These are phyloP conservation scores for Lichtheimia ornata DNA, from an alignment of 371 early-diverging fungal genomes.

Conservation along the genomic window DNA sequence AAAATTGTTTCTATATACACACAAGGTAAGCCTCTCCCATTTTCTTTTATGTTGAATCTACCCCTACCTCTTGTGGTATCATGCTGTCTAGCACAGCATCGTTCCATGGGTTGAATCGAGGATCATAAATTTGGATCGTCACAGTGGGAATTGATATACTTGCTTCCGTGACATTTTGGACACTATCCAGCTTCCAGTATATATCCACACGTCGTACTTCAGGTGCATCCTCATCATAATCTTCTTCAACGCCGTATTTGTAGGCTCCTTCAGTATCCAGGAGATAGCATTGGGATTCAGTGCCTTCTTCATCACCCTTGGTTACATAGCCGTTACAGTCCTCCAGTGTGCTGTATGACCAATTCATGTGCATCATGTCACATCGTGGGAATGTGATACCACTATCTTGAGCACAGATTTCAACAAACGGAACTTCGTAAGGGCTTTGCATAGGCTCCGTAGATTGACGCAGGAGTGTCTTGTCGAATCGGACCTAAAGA, in stretches of 20 bases:
- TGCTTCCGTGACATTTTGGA: conserved; percentile 15
- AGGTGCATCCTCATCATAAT: conserved; percentile 9
- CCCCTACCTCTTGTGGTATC: conserved; percentile 28
- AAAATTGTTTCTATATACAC: conserved; percentile 3
- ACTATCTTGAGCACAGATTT: conserved; percentile 37
- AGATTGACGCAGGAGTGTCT: conserved; percentile 34
- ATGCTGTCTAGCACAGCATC: conserved; percentile 2
- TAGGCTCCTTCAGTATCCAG: conserved; percentile 26
- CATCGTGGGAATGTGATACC: conserved; percentile 26
- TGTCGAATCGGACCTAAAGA: conserved; percentile 29
- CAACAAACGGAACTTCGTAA: conserved; percentile 34
- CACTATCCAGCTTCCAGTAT: conserved; percentile 39
- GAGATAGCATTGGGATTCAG: conserved; percentile 21
- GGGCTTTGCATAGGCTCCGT: conserved; percentile 21
- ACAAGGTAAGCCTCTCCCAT: background rate
- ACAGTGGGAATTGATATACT: conserved; percentile 31
- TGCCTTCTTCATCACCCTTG: conserved; percentile 1
- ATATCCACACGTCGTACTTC: conserved; percentile 36
- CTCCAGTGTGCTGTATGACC: conserved; percentile 14
- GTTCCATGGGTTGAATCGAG: conserved; percentile 32
- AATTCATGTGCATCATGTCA: conserved; percentile 26
- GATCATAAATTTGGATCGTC: conserved; percentile 32
- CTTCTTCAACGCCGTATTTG: conserved; percentile 22
- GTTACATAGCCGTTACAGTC: conserved; percentile 18
- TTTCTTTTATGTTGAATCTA: no score